These are phyloP conservation scores for Hanseniaspora meyeri DNA, from an alignment of 805 yeast species.

Conservation along the genomic window DNA sequence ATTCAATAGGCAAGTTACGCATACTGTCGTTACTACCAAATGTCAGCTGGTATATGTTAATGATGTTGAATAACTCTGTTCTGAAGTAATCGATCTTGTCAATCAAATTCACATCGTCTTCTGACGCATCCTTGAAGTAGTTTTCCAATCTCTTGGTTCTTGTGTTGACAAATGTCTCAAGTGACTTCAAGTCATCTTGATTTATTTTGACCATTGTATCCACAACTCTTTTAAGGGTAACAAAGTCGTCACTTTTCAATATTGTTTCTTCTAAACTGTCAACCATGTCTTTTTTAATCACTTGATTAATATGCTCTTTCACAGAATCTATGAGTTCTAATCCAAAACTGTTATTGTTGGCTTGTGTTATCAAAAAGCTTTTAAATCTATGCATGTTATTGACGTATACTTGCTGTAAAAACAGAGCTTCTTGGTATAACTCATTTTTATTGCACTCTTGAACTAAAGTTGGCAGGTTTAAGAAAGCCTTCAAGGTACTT, in stretches of 20 bases:
- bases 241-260: constrained; percentile 37
- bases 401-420: constrained; percentile 61
- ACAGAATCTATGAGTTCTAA: constrained; percentile 23
- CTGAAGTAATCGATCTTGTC: constrained; percentile 73
- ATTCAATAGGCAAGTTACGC: constrained; percentile 16
- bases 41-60: constrained; percentile 20
- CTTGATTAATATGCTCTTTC: constrained; percentile 21
- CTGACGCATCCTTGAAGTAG: constrained; percentile 18
- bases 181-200: constrained; percentile 62
- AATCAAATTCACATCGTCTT: constrained; percentile 35
- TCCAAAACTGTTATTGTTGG: constrained; percentile 19
- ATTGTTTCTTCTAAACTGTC: constrained; percentile 55
- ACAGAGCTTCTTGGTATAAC: constrained; percentile 79
- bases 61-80: constrained; percentile 37
- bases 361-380: constrained; percentile 33
- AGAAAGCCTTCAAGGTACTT: constrained; percentile 34
- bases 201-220: constrained; percentile 15
- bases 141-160: constrained; percentile 31
- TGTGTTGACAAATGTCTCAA: constrained; percentile 52
- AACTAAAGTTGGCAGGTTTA: constrained; percentile 74
- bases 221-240: constrained; percentile 11
- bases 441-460: constrained; percentile 77
- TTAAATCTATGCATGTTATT: constrained; percentile 52
- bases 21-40: constrained; percentile 15
- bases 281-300: constrained; percentile 44